Evolutionary conservation across 768 basidiomycete species (phyloP).

Genomic region (Mrakia frigida): DNA sequence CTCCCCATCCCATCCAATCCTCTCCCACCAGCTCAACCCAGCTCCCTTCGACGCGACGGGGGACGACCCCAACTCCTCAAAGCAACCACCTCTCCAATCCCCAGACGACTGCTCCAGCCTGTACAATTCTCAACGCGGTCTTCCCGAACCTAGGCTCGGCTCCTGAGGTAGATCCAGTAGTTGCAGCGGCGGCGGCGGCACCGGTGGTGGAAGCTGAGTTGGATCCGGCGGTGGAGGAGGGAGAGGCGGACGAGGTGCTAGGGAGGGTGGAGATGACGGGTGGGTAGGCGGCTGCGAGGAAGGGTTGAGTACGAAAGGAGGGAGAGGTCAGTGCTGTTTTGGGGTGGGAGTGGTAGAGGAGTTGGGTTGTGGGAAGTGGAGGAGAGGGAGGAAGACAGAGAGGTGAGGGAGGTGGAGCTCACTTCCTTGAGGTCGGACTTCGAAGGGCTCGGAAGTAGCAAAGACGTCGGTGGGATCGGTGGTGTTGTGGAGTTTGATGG

Average conservation of each 20-base stretch:
- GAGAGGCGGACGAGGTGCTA: background rate
- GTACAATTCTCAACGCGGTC: no score
- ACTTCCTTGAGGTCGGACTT: constrained; percentile 11
- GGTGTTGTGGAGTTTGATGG: constrained; percentile 1
- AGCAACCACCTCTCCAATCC: no score
- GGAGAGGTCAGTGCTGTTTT: no score
- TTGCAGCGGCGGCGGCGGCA: background rate
- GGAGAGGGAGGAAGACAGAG: background rate
- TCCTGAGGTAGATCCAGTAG: background rate
- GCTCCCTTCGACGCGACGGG: no score
- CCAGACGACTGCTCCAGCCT: no score
- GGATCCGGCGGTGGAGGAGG: background rate
- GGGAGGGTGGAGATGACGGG: background rate
- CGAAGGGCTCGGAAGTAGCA: constrained; percentile 2
- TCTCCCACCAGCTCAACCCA: no score
- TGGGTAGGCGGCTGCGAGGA: constrained; percentile 14
- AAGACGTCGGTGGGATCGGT: background rate
- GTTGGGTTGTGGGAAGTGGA: no score
- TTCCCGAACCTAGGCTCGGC: no score
- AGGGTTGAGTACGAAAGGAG: no score
- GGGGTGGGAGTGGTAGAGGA: no score
- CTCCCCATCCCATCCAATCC: no score
- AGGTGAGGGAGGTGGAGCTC: background rate
- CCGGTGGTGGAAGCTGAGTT: background rate
- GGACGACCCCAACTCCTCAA: no score